phyloP scores from a whole-genome alignment of 164 flowering plant genomes.

The Aristolochia contorta region DNA sequence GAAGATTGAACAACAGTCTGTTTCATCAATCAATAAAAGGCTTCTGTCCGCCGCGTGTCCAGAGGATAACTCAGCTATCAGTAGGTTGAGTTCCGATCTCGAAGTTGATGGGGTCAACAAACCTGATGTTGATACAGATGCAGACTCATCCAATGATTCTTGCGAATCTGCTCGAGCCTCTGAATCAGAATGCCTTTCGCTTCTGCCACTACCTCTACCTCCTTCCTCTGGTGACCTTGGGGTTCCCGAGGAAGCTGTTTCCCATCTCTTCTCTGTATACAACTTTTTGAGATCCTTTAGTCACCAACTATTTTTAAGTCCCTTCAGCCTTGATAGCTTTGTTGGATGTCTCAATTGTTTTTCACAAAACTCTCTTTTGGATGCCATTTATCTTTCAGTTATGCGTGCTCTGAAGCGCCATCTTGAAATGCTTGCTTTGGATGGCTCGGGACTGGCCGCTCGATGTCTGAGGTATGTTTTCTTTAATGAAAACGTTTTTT shows the following conservation, averaged over 20 bases:
- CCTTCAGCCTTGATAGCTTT: slow-evolving; percentile 82
- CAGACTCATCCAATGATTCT: neutral
- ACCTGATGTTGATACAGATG: slow-evolving; percentile 3
- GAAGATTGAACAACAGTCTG: slow-evolving; percentile 29
- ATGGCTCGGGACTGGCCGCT: slow-evolving; percentile 54
- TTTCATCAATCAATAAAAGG: slow-evolving; percentile 1
- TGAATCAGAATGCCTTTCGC: slow-evolving; percentile 20
- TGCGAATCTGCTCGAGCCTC: slow-evolving; percentile 6
- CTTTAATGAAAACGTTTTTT: neutral
- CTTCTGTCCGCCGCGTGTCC: slow-evolving; percentile 3
- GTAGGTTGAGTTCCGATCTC: slow-evolving; percentile 21
- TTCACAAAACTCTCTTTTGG: slow-evolving; percentile 58
- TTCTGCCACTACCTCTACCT: slow-evolving; percentile 56
- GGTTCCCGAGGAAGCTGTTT: slow-evolving; percentile 66
- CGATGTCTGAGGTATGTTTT: slow-evolving; percentile 65
- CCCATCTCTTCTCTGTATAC: slow-evolving; percentile 72
- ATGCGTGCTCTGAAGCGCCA: slow-evolving; percentile 56
- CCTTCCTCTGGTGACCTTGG: slow-evolving; percentile 73
- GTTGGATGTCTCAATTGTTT: slow-evolving; percentile 70
- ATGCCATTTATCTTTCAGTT: slow-evolving; percentile 69
- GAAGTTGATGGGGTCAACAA: slow-evolving; percentile 2
- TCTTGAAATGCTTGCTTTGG: slow-evolving; percentile 48
- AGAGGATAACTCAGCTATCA: slow-evolving; percentile 12
- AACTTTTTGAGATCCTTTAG: slow-evolving; percentile 79
- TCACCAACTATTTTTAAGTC: slow-evolving; percentile 51